Conservation (phyloP, 192 early-diverging fungal genomes). For the Backusella circina region DNA sequence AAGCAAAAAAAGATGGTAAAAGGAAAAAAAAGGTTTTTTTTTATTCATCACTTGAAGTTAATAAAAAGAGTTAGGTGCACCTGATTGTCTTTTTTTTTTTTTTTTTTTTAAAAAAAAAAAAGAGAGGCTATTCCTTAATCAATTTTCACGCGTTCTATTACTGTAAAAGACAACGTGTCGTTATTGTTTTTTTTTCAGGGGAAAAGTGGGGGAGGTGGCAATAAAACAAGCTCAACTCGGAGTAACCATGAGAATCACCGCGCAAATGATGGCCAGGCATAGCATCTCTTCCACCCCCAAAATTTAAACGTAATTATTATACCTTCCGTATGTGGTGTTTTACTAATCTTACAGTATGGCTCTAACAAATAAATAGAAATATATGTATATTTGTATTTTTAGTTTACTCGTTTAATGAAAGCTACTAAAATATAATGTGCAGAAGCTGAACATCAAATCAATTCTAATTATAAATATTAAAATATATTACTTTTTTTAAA, state of each 20-base stretch:
- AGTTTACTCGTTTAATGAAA: not conserved
- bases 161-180: not conserved
- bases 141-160: not conserved
- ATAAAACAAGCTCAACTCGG: not conserved
- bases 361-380: not conserved
- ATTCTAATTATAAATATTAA: not conserved
- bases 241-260: not conserved
- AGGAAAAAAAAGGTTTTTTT: not conserved
- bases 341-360: not conserved
- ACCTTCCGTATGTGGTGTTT: not conserved
- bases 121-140: not conserved
- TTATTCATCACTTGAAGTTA: not conserved
- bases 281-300: not conserved
- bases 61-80: not conserved
- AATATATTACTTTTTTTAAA: not conserved
- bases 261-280: not conserved
- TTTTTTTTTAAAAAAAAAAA: not conserved
- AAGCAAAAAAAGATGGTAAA: constrained; percentile 2
- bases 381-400: not conserved
- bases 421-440: not conserved
- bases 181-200: not conserved
- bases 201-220: not conserved
- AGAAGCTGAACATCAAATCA: not conserved
- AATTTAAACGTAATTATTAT: not conserved
- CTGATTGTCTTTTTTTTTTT: not conserved